Evolutionary conservation across 2,329 filamentous ascomycete species (phyloP).

Genomic region (Sphaerulina musiva): DNA sequence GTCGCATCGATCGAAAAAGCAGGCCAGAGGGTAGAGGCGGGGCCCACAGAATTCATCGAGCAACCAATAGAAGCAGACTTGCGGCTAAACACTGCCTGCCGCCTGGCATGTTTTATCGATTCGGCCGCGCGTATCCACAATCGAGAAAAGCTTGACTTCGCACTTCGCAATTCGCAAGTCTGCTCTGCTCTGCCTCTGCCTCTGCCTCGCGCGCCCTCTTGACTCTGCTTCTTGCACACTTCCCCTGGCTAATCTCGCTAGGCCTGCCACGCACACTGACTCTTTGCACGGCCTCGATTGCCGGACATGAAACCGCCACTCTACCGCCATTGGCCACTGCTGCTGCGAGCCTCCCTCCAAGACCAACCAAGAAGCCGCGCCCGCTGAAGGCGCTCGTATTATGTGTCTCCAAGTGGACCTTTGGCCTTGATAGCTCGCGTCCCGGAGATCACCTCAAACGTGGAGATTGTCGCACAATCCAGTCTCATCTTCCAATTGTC

Average conservation of each 20-base stretch:
- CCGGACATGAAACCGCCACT: conserved; percentile 4
- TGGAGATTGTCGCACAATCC: background rate
- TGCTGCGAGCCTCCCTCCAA: background rate
- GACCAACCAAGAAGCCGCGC: conserved; percentile 4
- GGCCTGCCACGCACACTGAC: conserved; percentile 2
- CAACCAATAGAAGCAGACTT: too few relatives aligned
- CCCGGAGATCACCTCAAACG: conserved; percentile 5
- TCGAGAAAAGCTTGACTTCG: too few relatives aligned
- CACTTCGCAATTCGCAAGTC: too few relatives aligned
- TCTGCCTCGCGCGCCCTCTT: too few relatives aligned
- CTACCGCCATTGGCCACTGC: conserved; percentile 3
- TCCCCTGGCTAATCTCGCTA: conserved; percentile 2
- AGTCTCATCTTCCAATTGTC: background rate
- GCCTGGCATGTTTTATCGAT: too few relatives aligned
- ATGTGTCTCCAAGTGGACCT: background rate
- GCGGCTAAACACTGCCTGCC: too few relatives aligned
- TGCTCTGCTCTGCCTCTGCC: too few relatives aligned
- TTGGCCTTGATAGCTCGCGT: conserved; percentile 1
- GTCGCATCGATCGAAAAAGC: too few relatives aligned
- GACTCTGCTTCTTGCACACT: too few relatives aligned
- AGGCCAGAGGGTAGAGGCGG: too few relatives aligned
- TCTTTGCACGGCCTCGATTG: background rate
- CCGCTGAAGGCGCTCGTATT: conserved; percentile 1
- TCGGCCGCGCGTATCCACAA: too few relatives aligned
- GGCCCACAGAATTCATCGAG: too few relatives aligned